Evolutionary conservation across 1,284 basidiomycete genomes (phyloP), one percentile per base, ranked within the genome.

Genomic region (Apiotrichum laibachii): DNA sequence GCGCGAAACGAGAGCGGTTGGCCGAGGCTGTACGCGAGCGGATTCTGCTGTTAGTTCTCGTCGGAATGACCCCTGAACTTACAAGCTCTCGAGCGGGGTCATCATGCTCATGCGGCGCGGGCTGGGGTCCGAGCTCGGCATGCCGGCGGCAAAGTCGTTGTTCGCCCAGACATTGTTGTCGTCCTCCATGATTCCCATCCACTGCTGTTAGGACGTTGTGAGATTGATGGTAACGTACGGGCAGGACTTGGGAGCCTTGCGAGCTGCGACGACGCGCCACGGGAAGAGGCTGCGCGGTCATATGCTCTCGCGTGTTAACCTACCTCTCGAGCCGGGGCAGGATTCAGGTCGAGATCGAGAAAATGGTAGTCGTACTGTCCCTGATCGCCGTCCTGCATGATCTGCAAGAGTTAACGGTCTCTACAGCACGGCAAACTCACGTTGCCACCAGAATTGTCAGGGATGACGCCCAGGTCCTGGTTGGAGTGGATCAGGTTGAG

Each of bases 31-130:
- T 33, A 10, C 11, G 11, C 4, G 45, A 43, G 33, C 59, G 59
- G n/a, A 60, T 45, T 12, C 59, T 60, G 50, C 4, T 10, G 2
- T 37, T 18, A 31, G 26, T 31, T 19, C 51, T 47, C 19, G 4
- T 10, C 16, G 22, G 45, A 22, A 50, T 50, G 16, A 12, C 13
- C 19, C 2, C 7, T 16, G 18, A 16, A 31, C 68, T 58, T 31
- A 71, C 73, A 52, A 48, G 11, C 48, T 50, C 49, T 75, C 73
- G 57, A 63, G 68, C 6, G 70, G 71, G 1, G 73, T 73, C 68
- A 75, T 70, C 46, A 65, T 39, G 55, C 71, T 75, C 19, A 72
- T 16, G 21, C 61, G 60, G 1, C 60, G 61, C 37, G 53, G 63
- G 11, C 55, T 55, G 2, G 67, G 13, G 19, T 46, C 22, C 12